These are phyloP conservation scores for Pyricularia grisea DNA, from an alignment of 2,329 filamentous ascomycete genomes.

Conservation along the genomic window DNA sequence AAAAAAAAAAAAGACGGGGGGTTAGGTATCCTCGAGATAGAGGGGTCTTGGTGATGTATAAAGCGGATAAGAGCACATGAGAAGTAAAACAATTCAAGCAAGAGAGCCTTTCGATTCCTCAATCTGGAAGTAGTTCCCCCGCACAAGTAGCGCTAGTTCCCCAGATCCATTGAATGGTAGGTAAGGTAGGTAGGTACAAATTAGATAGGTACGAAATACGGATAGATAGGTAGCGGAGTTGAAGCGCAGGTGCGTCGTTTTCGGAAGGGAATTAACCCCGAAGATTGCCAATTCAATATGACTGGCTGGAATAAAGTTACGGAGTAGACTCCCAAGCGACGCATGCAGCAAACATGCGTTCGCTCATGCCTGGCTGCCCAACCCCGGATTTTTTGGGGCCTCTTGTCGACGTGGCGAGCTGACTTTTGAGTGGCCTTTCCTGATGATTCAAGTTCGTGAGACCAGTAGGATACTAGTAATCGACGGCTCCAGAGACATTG, in stretches of 20 bases:
- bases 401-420: slow-evolving; percentile 2
- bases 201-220: background rate
- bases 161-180: background rate
- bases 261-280: background rate
- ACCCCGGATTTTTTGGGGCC: slow-evolving; percentile 1
- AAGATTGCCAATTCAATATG: background rate
- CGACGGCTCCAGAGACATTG: too few relatives aligned
- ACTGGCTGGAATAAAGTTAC: background rate
- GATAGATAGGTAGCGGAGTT: background rate
- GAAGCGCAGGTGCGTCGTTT: background rate
- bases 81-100: background rate
- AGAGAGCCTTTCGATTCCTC: background rate
- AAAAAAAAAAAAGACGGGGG: background rate
- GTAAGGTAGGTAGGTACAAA: background rate
- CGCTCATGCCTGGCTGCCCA: slow-evolving; percentile 4
- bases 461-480: too few relatives aligned
- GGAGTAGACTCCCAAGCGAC: background rate
- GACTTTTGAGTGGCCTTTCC: background rate
- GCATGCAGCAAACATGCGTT: slow-evolving; percentile 2
- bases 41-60: background rate
- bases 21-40: background rate
- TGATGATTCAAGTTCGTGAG: background rate
- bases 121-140: background rate
- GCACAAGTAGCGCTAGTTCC: background rate
- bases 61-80: background rate